phyloP scores from a whole-genome alignment of 225 moss, liverwort and hornwort species.

The Pseudoscleropodium purum region DNA sequence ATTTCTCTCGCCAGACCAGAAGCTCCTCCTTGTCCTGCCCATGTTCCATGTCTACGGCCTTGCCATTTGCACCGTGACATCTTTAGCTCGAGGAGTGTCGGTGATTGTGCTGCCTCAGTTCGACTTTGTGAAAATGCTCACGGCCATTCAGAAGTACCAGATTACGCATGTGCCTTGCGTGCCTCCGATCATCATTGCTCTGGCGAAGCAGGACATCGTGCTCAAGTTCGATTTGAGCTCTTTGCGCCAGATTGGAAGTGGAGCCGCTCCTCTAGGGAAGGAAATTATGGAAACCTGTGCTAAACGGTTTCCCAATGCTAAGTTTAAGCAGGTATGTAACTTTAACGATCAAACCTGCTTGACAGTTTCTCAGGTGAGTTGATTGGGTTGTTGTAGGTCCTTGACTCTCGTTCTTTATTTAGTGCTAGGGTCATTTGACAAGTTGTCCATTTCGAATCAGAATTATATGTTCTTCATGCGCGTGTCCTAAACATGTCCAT shows the following conservation, averaged over 20 bases:
- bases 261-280: slow-evolving; percentile 54
- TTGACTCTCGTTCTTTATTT: background rate
- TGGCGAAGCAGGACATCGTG: slow-evolving; percentile 44
- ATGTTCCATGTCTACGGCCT: slow-evolving; percentile 55
- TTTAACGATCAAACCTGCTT: background rate
- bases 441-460: background rate
- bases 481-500: background rate
- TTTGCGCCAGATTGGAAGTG: slow-evolving; percentile 27
- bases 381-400: background rate
- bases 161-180: slow-evolving; percentile 40
- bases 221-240: slow-evolving; percentile 50
- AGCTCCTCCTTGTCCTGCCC: slow-evolving; percentile 24
- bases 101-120: slow-evolving; percentile 37
- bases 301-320: slow-evolving; percentile 30
- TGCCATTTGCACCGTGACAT: slow-evolving; percentile 29
- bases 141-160: slow-evolving; percentile 30
- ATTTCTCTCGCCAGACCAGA: background rate
- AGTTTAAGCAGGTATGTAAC: slow-evolving; percentile 38
- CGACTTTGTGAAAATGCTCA: slow-evolving; percentile 43
- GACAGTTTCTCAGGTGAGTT: background rate
- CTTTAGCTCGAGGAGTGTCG: slow-evolving; percentile 21
- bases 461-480: background rate
- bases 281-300: slow-evolving; percentile 34
- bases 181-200: slow-evolving; percentile 46
- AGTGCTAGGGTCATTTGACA: background rate